Percentiles rank a stretch among this genome's conserved stretches.
Conservation (phyloP, 2,329 filamentous ascomycete genomes). For the Chrysosporium queenslandicum region DNA sequence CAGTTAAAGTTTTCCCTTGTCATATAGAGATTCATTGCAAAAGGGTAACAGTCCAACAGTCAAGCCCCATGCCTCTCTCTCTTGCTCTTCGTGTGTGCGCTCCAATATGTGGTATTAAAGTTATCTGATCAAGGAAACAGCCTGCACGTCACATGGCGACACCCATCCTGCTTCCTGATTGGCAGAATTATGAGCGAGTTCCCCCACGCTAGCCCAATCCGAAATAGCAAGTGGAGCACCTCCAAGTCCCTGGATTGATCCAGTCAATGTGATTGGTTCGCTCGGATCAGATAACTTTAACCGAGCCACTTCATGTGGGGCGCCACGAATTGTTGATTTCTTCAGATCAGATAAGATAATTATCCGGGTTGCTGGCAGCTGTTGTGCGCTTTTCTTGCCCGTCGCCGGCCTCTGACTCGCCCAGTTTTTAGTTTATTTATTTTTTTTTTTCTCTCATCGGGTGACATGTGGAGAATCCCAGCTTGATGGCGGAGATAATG, state of each 20-base stretch:
- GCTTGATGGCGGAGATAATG: background rate
- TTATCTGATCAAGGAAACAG: background rate
- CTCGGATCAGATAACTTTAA: constrained; percentile 9
- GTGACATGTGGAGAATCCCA: background rate
- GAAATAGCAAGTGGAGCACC: background rate
- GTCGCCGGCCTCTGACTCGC: background rate
- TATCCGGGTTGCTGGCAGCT: background rate
- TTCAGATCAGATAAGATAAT: background rate
- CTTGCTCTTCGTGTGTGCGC: too few species aligned
- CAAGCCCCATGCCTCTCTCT: too few species aligned
- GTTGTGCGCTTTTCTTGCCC: background rate
- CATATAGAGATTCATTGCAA: too few species aligned
- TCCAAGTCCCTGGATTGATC: background rate
- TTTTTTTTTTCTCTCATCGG: background rate
- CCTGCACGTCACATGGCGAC: background rate
- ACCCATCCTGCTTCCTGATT: background rate
- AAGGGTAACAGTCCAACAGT: too few species aligned
- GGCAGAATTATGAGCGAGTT: background rate
- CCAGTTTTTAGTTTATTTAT: too few species aligned
- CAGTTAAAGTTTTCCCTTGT: too few species aligned
- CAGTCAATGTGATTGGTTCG: background rate
- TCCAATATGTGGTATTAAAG: background rate
- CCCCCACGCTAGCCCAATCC: background rate
- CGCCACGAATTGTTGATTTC: background rate
- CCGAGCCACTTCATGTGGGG: too few species aligned